phyloP scores from a whole-genome alignment of 306 rosid species.

The Castanopsis chinensis region DNA sequence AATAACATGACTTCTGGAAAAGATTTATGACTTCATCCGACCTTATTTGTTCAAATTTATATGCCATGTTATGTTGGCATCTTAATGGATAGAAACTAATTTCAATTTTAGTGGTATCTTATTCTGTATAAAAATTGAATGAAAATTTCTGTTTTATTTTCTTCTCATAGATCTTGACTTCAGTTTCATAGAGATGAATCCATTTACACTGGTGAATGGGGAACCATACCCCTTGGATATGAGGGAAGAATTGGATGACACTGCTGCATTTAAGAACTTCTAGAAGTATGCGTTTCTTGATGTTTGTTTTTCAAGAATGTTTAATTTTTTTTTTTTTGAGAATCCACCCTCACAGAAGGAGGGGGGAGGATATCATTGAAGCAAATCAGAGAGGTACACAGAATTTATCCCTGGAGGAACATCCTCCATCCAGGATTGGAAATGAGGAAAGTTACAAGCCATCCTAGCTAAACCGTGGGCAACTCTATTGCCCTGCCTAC shows the following conservation, averaged over 20 bases:
- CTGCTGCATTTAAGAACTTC: conserved; percentile 86
- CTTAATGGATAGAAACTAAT: neutral
- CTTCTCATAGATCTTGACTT: conserved; percentile 68
- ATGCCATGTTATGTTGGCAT: neutral
- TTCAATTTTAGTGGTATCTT: neutral
- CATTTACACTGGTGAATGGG: conserved; percentile 72
- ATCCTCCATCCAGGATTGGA: too few species aligned
- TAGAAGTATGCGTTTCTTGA: conserved; percentile 46
- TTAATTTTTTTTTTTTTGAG: neutral
- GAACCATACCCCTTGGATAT: conserved; percentile 84
- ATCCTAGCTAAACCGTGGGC: too few species aligned
- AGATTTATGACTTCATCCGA: neutral
- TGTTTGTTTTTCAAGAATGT: conserved; percentile 12
- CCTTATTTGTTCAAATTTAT: neutral
- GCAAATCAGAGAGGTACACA: too few species aligned
- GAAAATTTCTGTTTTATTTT: neutral
- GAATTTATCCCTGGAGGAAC: too few species aligned
- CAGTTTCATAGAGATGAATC: conserved; percentile 85
- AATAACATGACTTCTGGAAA: neutral
- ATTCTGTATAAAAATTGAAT: neutral
- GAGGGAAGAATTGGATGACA: conserved; percentile 93
- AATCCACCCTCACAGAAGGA: too few species aligned
- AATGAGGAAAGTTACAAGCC: too few species aligned
- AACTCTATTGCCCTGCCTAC: too few species aligned
- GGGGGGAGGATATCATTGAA: too few species aligned